A percentile compares a stretch with the other conserved stretches of the same genome.
phyloP scores from a whole-genome alignment of 177 flowering plant species.

The Vitis hybrid region DNA sequence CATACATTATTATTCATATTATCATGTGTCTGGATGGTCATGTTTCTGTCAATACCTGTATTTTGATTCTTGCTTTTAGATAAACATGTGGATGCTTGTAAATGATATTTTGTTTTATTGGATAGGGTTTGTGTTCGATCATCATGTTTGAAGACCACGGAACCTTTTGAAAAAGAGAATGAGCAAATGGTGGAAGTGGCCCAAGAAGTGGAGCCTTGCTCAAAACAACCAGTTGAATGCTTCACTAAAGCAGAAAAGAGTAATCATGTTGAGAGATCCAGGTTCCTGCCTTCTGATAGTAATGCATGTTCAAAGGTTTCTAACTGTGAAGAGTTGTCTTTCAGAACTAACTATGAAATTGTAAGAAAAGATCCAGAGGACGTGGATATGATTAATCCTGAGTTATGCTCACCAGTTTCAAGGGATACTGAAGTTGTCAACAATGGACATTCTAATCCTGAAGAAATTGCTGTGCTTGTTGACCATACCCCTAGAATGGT shows the following conservation, averaged over 20 bases:
- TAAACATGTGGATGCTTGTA: too few relatives aligned
- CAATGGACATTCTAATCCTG: conserved; percentile 10
- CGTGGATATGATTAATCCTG: conserved; percentile 12
- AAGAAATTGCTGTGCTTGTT: conserved; percentile 10
- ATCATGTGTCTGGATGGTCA: too few relatives aligned
- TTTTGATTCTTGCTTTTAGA: too few relatives aligned
- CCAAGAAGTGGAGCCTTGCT: conserved; percentile 15
- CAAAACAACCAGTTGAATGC: conserved; percentile 13
- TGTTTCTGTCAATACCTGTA: too few relatives aligned
- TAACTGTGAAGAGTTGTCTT: conserved; percentile 5
- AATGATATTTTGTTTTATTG: conserved; percentile 10
- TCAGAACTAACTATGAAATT: not conserved
- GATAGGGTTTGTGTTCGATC: conserved; percentile 54
- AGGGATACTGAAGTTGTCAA: conserved; percentile 4
- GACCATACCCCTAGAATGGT: conserved; percentile 7
- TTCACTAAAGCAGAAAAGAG: not conserved
- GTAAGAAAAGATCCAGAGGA: conserved; percentile 1
- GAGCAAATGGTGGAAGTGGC: conserved; percentile 13
- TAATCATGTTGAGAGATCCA: conserved; percentile 6
- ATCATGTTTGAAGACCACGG: conserved; percentile 30
- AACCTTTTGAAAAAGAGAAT: conserved; percentile 18
- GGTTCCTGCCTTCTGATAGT: conserved; percentile 14
- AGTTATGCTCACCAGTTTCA: not conserved
- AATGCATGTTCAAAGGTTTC: conserved; percentile 8
- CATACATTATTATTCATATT: too few relatives aligned